Base-by-base conservation (phyloP, 164 flowering plant genomes). In the Aristolochia fimbriata region DNA sequence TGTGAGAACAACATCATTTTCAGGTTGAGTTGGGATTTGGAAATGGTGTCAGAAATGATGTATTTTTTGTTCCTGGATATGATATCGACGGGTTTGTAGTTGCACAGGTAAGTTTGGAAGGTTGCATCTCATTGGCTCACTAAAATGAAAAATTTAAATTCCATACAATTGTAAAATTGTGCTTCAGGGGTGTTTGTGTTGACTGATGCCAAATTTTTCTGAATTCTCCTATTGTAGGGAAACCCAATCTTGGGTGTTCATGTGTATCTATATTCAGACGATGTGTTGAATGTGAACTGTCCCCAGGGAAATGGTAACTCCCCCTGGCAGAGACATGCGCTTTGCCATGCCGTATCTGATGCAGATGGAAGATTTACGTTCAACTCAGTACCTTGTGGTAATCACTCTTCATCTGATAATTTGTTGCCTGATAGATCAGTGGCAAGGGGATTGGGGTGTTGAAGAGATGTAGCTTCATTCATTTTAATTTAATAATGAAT, bases 211-310 rank as follows among this genome's bases (percentile, higher is more conserved):
- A 7, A 37, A 37, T 37, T 37, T 37, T 19, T 57, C 16, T 52
- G 58, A 60, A 45, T 13, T 54, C 6, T 66, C 57, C 73, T 64
- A 30, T 73, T 61, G 33, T 61, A 94, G 99, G 99, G 99, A 65
- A 94, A 86, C 78, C 99, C 99, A 49, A 85, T 94, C 47, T 65
- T 94, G 79, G 99, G 99, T 58, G 99, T 94, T 65, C 86, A 94
- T 22, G 51, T 94, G 49, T 94, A 83, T 73, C 63, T 94, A 55
- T 78, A 81, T 68, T 94, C 99, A 6, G 83, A 81, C 67, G 96
- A 94, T 71, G 84, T 94, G 51, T 25, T 30, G 17, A 76, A 83
- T 71, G 82, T 91, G 65, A 73, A 84, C 51, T 94, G 99, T 59
- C 91, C 96, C 46, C 87, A 79, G 70, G 93, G 85, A 63, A 70